These are phyloP conservation scores for Juncus inflexus DNA, from an alignment of 176 grass and related monocot genomes.

Conservation along the genomic window DNA sequence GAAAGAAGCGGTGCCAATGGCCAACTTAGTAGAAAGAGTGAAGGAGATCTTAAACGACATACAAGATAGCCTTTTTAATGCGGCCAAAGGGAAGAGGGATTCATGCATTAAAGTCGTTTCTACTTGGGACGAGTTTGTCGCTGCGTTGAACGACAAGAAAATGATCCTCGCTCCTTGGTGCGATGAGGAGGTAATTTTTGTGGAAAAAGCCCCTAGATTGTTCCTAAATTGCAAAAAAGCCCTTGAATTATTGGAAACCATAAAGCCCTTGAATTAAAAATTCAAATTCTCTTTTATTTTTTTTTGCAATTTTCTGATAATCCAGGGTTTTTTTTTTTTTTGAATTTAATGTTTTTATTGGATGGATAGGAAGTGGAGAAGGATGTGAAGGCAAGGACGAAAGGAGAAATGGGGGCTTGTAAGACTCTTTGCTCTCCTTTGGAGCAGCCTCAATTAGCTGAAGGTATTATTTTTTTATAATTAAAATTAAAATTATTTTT, in stretches of 20 bases:
- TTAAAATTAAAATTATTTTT: neutral
- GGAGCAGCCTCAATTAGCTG: slow-evolving; percentile 35
- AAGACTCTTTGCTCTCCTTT: slow-evolving; percentile 42
- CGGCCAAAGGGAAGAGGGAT: slow-evolving; percentile 81
- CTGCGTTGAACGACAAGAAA: slow-evolving; percentile 28
- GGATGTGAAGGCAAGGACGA: slow-evolving; percentile 41
- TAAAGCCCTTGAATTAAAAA: no score
- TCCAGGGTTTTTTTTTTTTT: no score
- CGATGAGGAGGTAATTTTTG: slow-evolving; percentile 17
- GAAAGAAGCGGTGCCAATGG: slow-evolving; percentile 62
- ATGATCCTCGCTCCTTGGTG: slow-evolving; percentile 28
- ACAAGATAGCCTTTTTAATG: slow-evolving; percentile 70
- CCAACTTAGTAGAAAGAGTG: slow-evolving; percentile 57
- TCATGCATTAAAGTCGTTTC: slow-evolving; percentile 56
- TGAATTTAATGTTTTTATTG: neutral
- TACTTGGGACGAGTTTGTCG: slow-evolving; percentile 65
- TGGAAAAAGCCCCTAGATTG: no score
- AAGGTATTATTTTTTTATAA: slow-evolving; percentile 14
- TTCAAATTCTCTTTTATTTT: neutral
- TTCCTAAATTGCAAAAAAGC: no score
- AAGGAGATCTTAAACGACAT: slow-evolving; percentile 48
- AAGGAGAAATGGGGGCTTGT: slow-evolving; percentile 37
- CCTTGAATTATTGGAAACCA: no score
- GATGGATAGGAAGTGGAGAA: slow-evolving; percentile 37
- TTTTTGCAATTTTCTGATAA: neutral